Conservation (phyloP, 768 basidiomycete species). For the Hebeloma cylindrosporum region DNA sequence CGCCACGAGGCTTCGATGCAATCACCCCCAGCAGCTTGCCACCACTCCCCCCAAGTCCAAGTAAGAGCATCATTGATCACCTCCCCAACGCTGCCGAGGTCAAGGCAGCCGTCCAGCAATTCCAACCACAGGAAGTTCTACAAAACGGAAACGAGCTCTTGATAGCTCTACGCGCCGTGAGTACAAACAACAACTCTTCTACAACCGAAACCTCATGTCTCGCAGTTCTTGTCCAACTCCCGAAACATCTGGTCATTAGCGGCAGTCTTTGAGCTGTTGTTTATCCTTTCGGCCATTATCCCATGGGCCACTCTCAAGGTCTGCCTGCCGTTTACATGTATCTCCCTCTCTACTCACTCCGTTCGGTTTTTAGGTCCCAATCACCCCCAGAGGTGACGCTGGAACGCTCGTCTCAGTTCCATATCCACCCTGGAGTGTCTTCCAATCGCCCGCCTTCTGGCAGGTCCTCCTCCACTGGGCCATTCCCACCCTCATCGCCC, state of each 20-base stretch:
- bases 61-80: slow-evolving; percentile 39
- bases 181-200: slow-evolving; percentile 14
- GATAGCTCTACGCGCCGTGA: slow-evolving; percentile 36
- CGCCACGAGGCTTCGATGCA: slow-evolving; percentile 21
- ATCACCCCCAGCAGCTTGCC: slow-evolving; percentile 40
- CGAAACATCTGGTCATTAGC: slow-evolving; percentile 60
- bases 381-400: slow-evolving; percentile 22
- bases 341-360: neutral
- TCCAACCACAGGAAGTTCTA: slow-evolving; percentile 36
- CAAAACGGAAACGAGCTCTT: slow-evolving; percentile 37
- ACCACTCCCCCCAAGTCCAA: slow-evolving; percentile 32
- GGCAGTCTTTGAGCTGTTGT: slow-evolving; percentile 51
- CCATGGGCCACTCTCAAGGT: slow-evolving; percentile 54
- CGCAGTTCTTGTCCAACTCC: slow-evolving; percentile 64
- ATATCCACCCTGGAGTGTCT: slow-evolving; percentile 49
- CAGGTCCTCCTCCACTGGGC: slow-evolving; percentile 60
- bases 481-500: slow-evolving; percentile 60
- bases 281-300: slow-evolving; percentile 49
- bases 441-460: slow-evolving; percentile 52
- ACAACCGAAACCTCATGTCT: slow-evolving; percentile 9
- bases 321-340: slow-evolving; percentile 16
- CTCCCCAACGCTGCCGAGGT: slow-evolving; percentile 31
- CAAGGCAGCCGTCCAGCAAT: slow-evolving; percentile 30
- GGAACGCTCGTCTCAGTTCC: slow-evolving; percentile 31
- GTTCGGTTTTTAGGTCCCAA: slow-evolving; percentile 25